A percentile compares a stretch with the other conserved stretches of the same genome.
phyloP scores from a whole-genome alignment of 495 filamentous ascomycete genomes.

The Cenococcum geophilum region DNA sequence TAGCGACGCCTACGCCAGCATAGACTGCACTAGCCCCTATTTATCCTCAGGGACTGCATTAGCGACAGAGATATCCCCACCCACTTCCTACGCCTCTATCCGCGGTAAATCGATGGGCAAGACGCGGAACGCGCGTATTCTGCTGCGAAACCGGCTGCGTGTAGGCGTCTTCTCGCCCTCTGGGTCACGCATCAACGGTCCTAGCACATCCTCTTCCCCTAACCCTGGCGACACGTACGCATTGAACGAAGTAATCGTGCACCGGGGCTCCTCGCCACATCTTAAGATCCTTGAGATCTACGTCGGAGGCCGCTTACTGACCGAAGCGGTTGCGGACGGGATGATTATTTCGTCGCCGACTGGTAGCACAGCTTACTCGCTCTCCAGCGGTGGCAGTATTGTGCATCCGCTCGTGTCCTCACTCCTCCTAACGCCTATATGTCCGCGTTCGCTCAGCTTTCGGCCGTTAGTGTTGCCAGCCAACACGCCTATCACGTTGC shows the following conservation, averaged over 20 bases:
- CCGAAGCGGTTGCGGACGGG: conserved; percentile 88
- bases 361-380: conserved; percentile 87
- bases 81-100: conserved; percentile 27
- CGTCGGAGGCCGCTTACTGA: conserved; percentile 77
- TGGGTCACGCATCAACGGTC: conserved; percentile 17
- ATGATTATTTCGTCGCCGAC: conserved; percentile 93
- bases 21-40: conserved; percentile 16
- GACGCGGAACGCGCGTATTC: conserved; percentile 63
- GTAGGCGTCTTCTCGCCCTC: conserved; percentile 46
- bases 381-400: conserved; percentile 90
- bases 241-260: conserved; percentile 91
- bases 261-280: conserved; percentile 83
- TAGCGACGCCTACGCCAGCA: conserved; percentile 41
- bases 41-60: background rate
- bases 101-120: conserved; percentile 77
- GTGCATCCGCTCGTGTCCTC: conserved; percentile 87
- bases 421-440: conserved; percentile 87
- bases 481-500: conserved; percentile 75
- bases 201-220: conserved; percentile 10
- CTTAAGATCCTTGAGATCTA: conserved; percentile 84
- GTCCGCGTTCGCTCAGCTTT: conserved; percentile 85
- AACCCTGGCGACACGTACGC: conserved; percentile 60
- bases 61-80: conserved; percentile 1
- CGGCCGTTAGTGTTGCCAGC: conserved; percentile 82
- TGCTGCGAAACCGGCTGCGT: conserved; percentile 78